phyloP scores from a whole-genome alignment of 257 asterid species.

The Lavandula angustifolia region DNA sequence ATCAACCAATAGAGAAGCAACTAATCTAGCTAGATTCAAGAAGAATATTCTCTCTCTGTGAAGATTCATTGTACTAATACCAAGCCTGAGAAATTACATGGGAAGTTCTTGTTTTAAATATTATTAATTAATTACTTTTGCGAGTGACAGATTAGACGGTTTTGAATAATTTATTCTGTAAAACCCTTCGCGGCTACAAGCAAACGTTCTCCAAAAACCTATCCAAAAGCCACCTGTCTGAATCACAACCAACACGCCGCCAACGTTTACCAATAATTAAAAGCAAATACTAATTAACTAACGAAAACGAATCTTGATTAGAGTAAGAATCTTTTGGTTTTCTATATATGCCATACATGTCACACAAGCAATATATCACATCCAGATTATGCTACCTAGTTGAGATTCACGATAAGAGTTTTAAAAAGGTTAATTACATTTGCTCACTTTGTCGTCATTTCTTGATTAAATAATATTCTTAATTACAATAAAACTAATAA shows the following conservation, averaged over 20 bases:
- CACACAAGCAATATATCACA: too few relatives aligned
- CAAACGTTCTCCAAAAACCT: conserved; percentile 26
- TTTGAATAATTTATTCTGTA: background rate
- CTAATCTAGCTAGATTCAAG: conserved; percentile 14
- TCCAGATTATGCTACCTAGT: too few relatives aligned
- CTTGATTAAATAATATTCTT: too few relatives aligned
- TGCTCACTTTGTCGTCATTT: too few relatives aligned
- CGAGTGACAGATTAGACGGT: conserved; percentile 6
- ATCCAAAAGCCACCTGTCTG: conserved; percentile 27
- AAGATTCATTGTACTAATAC: background rate
- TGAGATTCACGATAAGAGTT: too few relatives aligned
- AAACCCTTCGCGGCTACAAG: conserved; percentile 34
- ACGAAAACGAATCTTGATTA: too few relatives aligned
- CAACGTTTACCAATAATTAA: too few relatives aligned
- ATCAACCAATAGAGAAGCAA: background rate
- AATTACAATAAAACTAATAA: too few relatives aligned
- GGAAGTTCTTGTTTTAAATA: background rate
- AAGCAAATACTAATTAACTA: too few relatives aligned
- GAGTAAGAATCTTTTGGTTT: too few relatives aligned
- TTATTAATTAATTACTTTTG: background rate
- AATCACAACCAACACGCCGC: background rate
- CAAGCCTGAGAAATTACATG: background rate
- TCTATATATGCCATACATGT: too few relatives aligned
- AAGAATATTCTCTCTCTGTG: conserved; percentile 18
- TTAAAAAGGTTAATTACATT: too few relatives aligned